These are phyloP conservation scores for Exophiala spinifera DNA, from an alignment of 2,329 filamentous ascomycete genomes.

Conservation along the genomic window DNA sequence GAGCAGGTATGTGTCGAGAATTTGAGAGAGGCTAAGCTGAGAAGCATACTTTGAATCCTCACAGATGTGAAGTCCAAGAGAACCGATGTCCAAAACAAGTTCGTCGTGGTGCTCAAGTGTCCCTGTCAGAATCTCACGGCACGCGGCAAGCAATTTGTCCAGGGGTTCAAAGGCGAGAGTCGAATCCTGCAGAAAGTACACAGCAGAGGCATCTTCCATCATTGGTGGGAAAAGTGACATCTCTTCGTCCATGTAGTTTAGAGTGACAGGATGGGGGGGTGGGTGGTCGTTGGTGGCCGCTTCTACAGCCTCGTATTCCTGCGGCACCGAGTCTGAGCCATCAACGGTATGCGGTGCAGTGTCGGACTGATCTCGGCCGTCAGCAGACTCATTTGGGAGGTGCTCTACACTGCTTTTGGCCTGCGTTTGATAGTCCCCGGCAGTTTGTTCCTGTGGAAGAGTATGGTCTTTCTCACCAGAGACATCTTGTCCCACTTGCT, in stretches of 20 bases:
- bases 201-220: slow-evolving; percentile 49
- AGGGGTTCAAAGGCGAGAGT: slow-evolving; percentile 53
- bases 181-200: slow-evolving; percentile 57
- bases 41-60: slow-evolving; percentile 53
- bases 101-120: slow-evolving; percentile 57
- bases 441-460: neutral
- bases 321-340: neutral
- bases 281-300: neutral
- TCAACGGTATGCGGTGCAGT: no score
- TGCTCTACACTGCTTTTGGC: neutral
- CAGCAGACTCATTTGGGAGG: no score
- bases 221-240: slow-evolving; percentile 58
- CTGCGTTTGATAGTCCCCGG: neutral
- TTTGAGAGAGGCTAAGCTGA: slow-evolving; percentile 52
- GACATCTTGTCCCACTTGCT: no score
- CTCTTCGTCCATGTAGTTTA: slow-evolving; percentile 55
- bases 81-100: slow-evolving; percentile 54
- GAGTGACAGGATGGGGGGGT: slow-evolving; percentile 46
- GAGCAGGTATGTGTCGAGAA: slow-evolving; percentile 58
- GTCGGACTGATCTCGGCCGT: no score
- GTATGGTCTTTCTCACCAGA: neutral
- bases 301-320: slow-evolving; percentile 1
- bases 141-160: slow-evolving; percentile 54
- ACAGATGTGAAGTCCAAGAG: slow-evolving; percentile 54
- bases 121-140: slow-evolving; percentile 51